phyloP scores from a whole-genome alignment of 202 grass and related monocot genomes.

The Musa balbisiana region DNA sequence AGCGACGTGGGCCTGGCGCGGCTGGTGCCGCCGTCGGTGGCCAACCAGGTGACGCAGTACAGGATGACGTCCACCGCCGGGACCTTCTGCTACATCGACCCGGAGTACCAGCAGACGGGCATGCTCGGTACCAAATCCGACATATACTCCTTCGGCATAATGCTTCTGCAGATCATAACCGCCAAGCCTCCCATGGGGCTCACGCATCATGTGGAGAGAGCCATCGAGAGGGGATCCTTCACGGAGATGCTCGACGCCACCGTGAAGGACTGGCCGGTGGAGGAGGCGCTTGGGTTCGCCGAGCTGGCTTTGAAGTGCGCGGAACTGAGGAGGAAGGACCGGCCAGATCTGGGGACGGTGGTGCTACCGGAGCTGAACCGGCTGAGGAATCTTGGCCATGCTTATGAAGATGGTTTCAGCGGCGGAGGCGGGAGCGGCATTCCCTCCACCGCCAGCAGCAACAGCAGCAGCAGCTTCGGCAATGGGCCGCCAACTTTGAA shows the following conservation, averaged over 20 bases:
- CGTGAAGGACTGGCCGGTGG: conserved; percentile 69
- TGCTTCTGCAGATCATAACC: conserved; percentile 78
- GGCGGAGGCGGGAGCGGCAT: background rate
- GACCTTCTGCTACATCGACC: conserved; percentile 95
- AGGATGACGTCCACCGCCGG: conserved; percentile 74
- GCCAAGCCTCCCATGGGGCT: conserved; percentile 78
- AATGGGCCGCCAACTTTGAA: too few relatives aligned
- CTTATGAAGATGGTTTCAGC: conserved; percentile 29
- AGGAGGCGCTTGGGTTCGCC: conserved; percentile 52
- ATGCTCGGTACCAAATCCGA: conserved; percentile 84
- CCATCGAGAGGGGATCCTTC: conserved; percentile 63
- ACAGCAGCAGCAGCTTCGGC: background rate
- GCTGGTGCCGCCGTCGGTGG: conserved; percentile 72
- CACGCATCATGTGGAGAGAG: conserved; percentile 76
- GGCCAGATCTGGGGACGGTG: conserved; percentile 72
- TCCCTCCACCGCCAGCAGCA: background rate
- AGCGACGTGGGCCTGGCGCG: conserved; percentile 87
- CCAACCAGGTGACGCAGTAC: conserved; percentile 79
- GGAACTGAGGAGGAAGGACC: conserved; percentile 62
- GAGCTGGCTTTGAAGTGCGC: conserved; percentile 78
- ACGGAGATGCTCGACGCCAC: conserved; percentile 64
- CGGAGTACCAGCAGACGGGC: conserved; percentile 93
- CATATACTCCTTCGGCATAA: conserved; percentile 84
- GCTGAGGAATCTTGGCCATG: conserved; percentile 66
- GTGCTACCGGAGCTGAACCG: conserved; percentile 82